Conservation (phyloP, 495 filamentous ascomycete species). For the Poronia punctata region DNA sequence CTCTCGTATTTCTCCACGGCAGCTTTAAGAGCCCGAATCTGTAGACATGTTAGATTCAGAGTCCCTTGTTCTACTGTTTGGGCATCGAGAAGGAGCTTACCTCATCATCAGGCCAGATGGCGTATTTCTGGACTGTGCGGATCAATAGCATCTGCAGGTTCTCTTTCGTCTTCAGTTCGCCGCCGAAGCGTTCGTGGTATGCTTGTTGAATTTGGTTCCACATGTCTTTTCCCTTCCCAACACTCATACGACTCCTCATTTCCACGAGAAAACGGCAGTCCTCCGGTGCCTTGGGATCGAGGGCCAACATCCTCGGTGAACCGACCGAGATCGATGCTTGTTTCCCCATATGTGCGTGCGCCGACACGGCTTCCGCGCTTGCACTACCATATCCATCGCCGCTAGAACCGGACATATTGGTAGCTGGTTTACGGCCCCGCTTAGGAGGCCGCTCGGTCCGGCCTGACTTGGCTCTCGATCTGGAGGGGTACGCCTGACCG, state of each 20-base stretch:
- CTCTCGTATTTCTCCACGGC: slow-evolving; percentile 20
- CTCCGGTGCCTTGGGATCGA: slow-evolving; percentile 38
- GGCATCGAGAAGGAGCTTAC: slow-evolving; percentile 20
- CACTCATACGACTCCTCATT: slow-evolving; percentile 34
- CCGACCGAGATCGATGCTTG: background rate
- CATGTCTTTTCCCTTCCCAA: slow-evolving; percentile 45
- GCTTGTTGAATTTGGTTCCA: slow-evolving; percentile 44
- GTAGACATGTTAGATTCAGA: slow-evolving; percentile 9
- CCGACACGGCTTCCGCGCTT: slow-evolving; percentile 13
- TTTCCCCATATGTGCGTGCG: background rate
- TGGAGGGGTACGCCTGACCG: slow-evolving; percentile 10
- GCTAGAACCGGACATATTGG: slow-evolving; percentile 22
- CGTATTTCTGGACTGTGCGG: slow-evolving; percentile 37
- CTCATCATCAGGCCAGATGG: slow-evolving; percentile 37
- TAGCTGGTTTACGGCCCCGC: slow-evolving; percentile 16
- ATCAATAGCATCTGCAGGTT: slow-evolving; percentile 45
- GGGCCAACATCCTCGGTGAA: slow-evolving; percentile 19
- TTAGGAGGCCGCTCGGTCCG: slow-evolving; percentile 21
- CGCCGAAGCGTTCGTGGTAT: slow-evolving; percentile 31
- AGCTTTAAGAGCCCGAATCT: slow-evolving; percentile 21
- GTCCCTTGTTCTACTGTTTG: background rate
- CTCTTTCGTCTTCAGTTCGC: slow-evolving; percentile 37
- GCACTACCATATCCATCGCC: slow-evolving; percentile 12
- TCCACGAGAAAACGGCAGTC: slow-evolving; percentile 39
- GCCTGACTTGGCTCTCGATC: slow-evolving; percentile 7